Evolutionary conservation across 2,329 filamentous ascomycete species (phyloP).

Genomic region (Penicillium sp.): DNA sequence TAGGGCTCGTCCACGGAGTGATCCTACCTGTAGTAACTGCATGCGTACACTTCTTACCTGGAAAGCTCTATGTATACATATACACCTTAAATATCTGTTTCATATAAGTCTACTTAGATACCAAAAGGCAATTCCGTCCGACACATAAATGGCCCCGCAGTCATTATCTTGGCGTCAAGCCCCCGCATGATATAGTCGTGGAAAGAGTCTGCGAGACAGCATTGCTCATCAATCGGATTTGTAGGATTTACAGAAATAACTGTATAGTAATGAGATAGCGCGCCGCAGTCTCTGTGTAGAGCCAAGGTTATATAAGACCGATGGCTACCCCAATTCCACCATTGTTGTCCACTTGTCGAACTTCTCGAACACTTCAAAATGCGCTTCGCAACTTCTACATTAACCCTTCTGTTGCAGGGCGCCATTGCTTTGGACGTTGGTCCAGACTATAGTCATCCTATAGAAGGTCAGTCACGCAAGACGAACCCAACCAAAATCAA

Average conservation of each 20-base stretch:
- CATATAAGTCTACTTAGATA: no score
- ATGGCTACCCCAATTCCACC: neutral
- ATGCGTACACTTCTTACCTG: no score
- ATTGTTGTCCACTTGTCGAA: neutral
- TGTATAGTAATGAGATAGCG: neutral
- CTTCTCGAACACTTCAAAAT: neutral
- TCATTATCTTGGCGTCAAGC: neutral
- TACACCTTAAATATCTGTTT: no score
- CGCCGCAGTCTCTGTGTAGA: neutral
- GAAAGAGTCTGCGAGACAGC: neutral
- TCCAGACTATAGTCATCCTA: constrained; percentile 19
- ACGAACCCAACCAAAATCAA: neutral
- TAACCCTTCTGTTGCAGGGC: neutral
- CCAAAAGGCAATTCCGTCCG: no score
- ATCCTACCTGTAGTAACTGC: no score
- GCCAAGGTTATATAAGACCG: neutral
- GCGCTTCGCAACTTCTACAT: neutral
- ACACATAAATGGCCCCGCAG: neutral
- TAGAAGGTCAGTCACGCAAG: constrained; percentile 13
- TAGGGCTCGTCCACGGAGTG: no score
- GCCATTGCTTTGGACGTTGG: constrained; percentile 17
- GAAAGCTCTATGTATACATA: no score
- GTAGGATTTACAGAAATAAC: neutral
- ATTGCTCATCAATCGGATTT: neutral
- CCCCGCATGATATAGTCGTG: neutral